These are phyloP conservation scores for Mortierella sp. DNA, from an alignment of 371 early-diverging fungal genomes.

Conservation along the genomic window DNA sequence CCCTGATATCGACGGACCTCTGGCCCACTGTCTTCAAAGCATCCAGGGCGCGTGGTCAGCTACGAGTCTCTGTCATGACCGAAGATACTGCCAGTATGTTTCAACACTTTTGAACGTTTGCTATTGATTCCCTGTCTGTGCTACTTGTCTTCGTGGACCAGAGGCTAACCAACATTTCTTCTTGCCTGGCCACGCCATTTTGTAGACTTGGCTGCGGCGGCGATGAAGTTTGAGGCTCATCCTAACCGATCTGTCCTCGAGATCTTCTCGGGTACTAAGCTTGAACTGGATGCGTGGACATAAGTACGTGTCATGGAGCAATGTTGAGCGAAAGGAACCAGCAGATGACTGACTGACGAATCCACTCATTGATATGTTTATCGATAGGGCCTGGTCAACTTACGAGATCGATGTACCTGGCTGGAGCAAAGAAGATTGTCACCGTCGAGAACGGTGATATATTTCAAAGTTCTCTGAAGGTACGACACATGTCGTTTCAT, in stretches of 20 bases:
- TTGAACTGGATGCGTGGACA: not conserved
- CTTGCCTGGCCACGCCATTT: not conserved
- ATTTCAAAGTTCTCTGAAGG: slow-evolving; percentile 36
- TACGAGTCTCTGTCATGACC: slow-evolving; percentile 49
- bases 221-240: slow-evolving; percentile 21
- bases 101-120: too few relatives aligned
- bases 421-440: slow-evolving; percentile 45
- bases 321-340: not conserved
- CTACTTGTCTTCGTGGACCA: too few relatives aligned
- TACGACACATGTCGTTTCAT: not conserved
- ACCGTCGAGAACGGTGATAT: slow-evolving; percentile 32
- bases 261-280: slow-evolving; percentile 35
- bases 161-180: not conserved
- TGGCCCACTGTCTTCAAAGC: slow-evolving; percentile 41
- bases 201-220: slow-evolving; percentile 32
- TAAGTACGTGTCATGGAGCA: not conserved
- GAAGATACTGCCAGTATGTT: slow-evolving; percentile 41
- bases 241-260: slow-evolving; percentile 44
- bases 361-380: too few relatives aligned
- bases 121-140: too few relatives aligned
- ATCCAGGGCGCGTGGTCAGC: slow-evolving; percentile 36
- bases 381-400: slow-evolving; percentile 48
- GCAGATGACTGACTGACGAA: not conserved
- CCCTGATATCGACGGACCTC: slow-evolving; percentile 26
- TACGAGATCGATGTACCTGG: slow-evolving; percentile 50